Evolutionary conservation across 163 green algal species (phyloP), one percentile per base, ranked within the genome.

Genomic region (Smithsoniella earleae): DNA sequence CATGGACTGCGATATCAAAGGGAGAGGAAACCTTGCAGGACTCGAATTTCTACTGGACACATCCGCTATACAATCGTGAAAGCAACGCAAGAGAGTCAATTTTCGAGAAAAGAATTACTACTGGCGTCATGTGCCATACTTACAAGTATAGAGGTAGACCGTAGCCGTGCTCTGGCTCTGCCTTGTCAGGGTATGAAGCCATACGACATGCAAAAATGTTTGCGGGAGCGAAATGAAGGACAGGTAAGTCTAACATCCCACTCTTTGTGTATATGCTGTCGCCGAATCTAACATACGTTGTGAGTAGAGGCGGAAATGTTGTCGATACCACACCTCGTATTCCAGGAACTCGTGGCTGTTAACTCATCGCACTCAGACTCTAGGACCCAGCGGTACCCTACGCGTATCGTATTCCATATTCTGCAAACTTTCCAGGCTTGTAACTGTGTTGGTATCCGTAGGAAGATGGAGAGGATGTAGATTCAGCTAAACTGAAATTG

Each of bases 401-500:
- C n/a, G 33, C 52, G 30, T 13, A 65, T 28, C 6, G 30, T 8
- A 33, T 6, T 33, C 13, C 52, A n/a, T n/a, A n/a, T n/a, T n/a
- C n/a, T n/a, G n/a, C 52, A 36, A 16, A 38, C 34, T 1, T 13
- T 34, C n/a, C 0, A 43, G 22, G 5, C 6, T 1, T 3, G 28
- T 49, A 49, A 13, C 40, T 49, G 40, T 49, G 13, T 49, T 10
- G 40, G n/a, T n/a, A n/a, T 49, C 13, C 40, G 20, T 13, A 69
- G 58, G 58, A 36, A 5, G 58, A 69, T 36, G 36, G 74, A 6
- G 73, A 80, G 27, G 63, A 76, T 36, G 54, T 49, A 18, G 62
- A 74, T 46, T 72, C 34, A 4, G 36, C 73, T 18, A 66, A 75
- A 27, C n/a, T 77, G 27, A 64, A 76, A 30, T 46, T 64, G 25